Base-by-base conservation (phyloP, 139 green algal species). In the Haematococcus lacustris region DNA sequence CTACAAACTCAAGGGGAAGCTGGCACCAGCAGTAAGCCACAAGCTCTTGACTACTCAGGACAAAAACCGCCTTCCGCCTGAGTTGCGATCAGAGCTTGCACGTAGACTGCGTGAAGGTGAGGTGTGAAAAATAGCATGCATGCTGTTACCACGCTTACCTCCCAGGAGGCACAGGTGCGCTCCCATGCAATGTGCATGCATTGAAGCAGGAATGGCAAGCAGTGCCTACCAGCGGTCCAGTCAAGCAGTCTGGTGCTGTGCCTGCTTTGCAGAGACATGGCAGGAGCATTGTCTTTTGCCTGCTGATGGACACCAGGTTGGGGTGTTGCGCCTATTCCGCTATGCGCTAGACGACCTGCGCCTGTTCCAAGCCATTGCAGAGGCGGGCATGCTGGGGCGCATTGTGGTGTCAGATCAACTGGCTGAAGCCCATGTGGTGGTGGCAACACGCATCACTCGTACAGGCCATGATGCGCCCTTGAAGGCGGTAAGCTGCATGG, bases 281-380 rank as follows among this genome's bases (percentile, higher is more conserved):
- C 47, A 13, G 13, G 21, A 57, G 13, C 47, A 21, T 57, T 57
- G 47, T 57, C 21, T 28, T 57, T 28, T 57, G 47, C 47, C 13
- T 57, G 47, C 47, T 57, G 47, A 13, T 57, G 47, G 13, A 21
- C 47, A 13, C 47, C 47, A 57, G 47, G 21, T 57, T 13, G 13
- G 21, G 13, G 47, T 57, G 47, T 21, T 64, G 53, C 53, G 53
- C 53, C 23, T 64, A 30, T 80, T 72, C 68, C 60, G 62, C 33
- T 68, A 74, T 67, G 74, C 40, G 2, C 23, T 80, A 3, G 74
- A 80, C 57, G 74, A 80, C 68, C 68, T 80, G 61, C 68, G 74
- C 26, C 61, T 80, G 68, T 80, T 62, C 74, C 66, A 75, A 26
- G 43, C 67, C n/a, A 64, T 79, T 4, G 37, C 71, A 2, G 41